Percentiles rank a stretch among this genome's conserved stretches.
These are phyloP conservation scores for Aspergillus unguis DNA, from an alignment of 2,329 filamentous ascomycete species.

Conservation along the genomic window DNA sequence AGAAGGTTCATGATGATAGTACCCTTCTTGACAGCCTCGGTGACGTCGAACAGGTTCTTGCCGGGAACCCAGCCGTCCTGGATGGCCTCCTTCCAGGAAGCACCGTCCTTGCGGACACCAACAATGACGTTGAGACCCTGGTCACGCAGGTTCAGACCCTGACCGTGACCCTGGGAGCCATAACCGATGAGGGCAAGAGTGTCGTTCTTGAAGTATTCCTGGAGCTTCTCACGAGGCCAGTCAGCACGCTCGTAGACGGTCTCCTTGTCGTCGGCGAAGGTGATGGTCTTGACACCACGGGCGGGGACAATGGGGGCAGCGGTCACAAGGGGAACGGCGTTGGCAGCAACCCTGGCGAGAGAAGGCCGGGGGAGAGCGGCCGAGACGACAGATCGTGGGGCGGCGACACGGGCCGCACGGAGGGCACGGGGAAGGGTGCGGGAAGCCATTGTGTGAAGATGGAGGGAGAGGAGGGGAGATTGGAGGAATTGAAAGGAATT, in stretches of 20 bases:
- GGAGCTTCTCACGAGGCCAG: conserved; percentile 97
- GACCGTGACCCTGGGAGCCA: conserved; percentile 95
- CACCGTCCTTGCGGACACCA: conserved; percentile 96
- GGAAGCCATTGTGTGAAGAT: conserved; percentile 44
- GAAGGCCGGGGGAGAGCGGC: conserved; percentile 52
- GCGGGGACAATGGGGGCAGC: conserved; percentile 40
- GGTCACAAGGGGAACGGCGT: conserved; percentile 42
- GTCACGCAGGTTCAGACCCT: conserved; percentile 99
- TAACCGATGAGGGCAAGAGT: conserved; percentile 99
- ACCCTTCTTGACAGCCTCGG: conserved; percentile 89
- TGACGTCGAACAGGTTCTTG: conserved; percentile 98
- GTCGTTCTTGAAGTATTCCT: conserved; percentile 99
- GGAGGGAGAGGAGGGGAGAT: conserved; percentile 17
- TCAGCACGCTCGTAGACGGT: conserved; percentile 95
- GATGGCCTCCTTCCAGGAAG: conserved; percentile 96
- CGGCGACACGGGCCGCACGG: conserved; percentile 56
- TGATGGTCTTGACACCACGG: conserved; percentile 95
- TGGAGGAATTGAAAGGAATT: conserved; percentile 6
- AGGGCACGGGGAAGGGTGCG: conserved; percentile 55
- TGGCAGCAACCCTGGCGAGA: conserved; percentile 43
- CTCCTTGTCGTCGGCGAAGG: conserved; percentile 96
- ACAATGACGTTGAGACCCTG: conserved; percentile 99
- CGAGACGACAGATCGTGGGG: conserved; percentile 56
- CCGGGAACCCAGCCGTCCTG: conserved; percentile 97
- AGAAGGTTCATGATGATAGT: conserved; percentile 99